Percentiles rank a stretch among this genome's conserved stretches.
Evolutionary conservation across 805 yeast species (phyloP).

Genomic region (Metschnikowia similis): DNA sequence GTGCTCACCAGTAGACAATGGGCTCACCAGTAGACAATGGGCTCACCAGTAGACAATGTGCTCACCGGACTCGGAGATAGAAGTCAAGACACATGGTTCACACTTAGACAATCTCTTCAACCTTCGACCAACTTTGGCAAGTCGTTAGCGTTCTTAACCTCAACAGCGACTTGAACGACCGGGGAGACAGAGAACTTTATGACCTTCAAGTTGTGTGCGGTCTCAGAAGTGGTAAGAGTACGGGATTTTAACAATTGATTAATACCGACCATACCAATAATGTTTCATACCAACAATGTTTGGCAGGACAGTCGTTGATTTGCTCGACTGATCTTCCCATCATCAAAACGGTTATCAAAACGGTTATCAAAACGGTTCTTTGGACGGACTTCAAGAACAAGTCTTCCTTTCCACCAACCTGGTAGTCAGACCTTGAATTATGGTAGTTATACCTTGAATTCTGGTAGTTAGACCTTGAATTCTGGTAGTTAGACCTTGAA

Average conservation of each 20-base stretch:
- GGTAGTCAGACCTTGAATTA: too few species aligned
- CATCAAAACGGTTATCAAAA: too few species aligned
- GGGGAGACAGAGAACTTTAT: conserved; percentile 99
- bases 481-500: too few species aligned
- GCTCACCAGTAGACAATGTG: too few species aligned
- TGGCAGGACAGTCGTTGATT: conserved; percentile 98
- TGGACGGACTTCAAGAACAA: conserved; percentile 95
- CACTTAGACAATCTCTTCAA: conserved; percentile 99
- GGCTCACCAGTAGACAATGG: too few species aligned
- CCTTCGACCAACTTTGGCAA: conserved; percentile 99
- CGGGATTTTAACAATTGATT: conserved; percentile 99
- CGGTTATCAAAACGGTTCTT: too few species aligned
- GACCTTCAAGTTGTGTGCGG: conserved; percentile 99
- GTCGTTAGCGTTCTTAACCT: conserved; percentile 99
- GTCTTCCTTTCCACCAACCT: conserved; percentile 97
- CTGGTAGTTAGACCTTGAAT: too few species aligned
- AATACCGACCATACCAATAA: conserved; percentile 99
- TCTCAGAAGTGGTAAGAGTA: conserved; percentile 97
- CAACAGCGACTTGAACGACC: conserved; percentile 99
- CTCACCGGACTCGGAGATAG: conserved; percentile 90
- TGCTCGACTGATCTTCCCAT: conserved; percentile 99
- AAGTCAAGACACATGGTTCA: conserved; percentile 94
- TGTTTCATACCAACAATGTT: too few species aligned
- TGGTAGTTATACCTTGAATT: too few species aligned
- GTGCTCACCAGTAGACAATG: too few species aligned